Evolutionary conservation across 805 yeast species (phyloP).

Genomic region (Ogataea haglerorum): DNA sequence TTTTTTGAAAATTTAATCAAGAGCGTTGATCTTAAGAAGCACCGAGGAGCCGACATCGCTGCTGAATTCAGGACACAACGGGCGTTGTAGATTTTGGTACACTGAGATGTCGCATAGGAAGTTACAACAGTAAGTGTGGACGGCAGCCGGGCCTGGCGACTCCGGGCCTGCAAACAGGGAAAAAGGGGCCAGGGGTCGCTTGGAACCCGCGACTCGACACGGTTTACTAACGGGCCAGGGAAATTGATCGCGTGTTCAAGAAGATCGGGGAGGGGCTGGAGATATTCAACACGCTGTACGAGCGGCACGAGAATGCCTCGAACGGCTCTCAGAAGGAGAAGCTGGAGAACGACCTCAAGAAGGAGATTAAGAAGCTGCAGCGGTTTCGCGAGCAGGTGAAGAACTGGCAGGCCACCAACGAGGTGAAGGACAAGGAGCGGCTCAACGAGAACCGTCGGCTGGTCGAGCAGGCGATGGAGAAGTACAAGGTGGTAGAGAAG

Average conservation of each 20-base stretch:
- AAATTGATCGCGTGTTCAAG: conserved; percentile 61
- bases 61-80: neutral
- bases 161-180: neutral
- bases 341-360: conserved; percentile 52
- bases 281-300: conserved; percentile 52
- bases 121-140: conserved; percentile 33
- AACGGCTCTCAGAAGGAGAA: conserved; percentile 54
- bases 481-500: conserved; percentile 57
- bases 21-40: conserved; percentile 5
- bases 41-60: neutral
- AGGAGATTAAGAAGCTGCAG: conserved; percentile 58
- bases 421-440: conserved; percentile 44
- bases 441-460: conserved; percentile 44
- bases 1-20: conserved; percentile 5
- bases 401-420: conserved; percentile 53
- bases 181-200: conserved; percentile 2
- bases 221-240: conserved; percentile 31
- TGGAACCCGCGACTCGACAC: neutral
- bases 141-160: neutral
- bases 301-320: conserved; percentile 48
- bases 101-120: conserved; percentile 36
- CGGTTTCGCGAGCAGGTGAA: conserved; percentile 59
- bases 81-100: conserved; percentile 2
- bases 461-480: conserved; percentile 53
- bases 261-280: conserved; percentile 56